Evolutionary conservation across 129 eudicot genomes (phyloP).

Genomic region (Heracleum sosnowskyi): DNA sequence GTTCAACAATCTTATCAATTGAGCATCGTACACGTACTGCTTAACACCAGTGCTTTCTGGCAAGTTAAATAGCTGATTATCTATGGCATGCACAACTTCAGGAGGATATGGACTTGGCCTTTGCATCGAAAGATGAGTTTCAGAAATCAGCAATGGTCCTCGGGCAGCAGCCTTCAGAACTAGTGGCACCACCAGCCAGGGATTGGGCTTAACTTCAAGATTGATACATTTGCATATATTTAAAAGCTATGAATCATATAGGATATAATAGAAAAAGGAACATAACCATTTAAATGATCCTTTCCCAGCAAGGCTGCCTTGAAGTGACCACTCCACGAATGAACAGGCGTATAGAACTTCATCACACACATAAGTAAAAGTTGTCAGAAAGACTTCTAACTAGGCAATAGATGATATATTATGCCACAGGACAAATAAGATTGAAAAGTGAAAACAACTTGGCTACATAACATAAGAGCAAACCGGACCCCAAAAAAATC

Average conservation of each 20-base stretch:
- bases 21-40: too few relatives aligned
- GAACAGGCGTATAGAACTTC: constrained; percentile 59
- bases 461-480: too few relatives aligned
- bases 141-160: constrained; percentile 31
- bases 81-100: constrained; percentile 39
- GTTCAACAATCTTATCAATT: too few relatives aligned
- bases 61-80: constrained; percentile 15
- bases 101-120: constrained; percentile 51
- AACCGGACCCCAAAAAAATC: too few relatives aligned
- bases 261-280: constrained; percentile 56
- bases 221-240: constrained; percentile 62
- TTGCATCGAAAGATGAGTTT: constrained; percentile 46
- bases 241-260: too few relatives aligned
- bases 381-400: too few relatives aligned
- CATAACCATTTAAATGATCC: constrained; percentile 45
- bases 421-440: too few relatives aligned
- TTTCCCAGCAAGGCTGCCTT: constrained; percentile 68
- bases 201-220: constrained; percentile 47
- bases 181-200: constrained; percentile 37
- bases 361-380: too few relatives aligned
- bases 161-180: constrained; percentile 45
- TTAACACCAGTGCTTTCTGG: constrained; percentile 26
- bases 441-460: too few relatives aligned
- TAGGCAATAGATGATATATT: too few relatives aligned
- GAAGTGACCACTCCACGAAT: constrained; percentile 83